Percentiles rank a stretch among this genome's conserved stretches.
These are phyloP conservation scores for Pseudonitzschia delicatissima DNA, from an alignment of 108 stramenopile genomes.

Conservation along the genomic window DNA sequence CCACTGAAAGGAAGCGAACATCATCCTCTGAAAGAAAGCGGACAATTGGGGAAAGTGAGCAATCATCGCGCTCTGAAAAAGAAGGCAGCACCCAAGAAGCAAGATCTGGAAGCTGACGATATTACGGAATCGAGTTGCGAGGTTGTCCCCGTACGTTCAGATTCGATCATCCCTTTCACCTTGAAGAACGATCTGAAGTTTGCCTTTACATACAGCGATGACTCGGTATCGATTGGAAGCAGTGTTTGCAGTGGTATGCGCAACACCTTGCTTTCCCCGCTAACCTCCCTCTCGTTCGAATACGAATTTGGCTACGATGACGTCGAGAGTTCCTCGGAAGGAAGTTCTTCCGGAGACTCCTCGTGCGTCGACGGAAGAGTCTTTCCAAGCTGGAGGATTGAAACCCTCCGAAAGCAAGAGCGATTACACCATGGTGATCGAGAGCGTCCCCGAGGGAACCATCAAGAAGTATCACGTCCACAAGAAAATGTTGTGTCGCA, in stretches of 20 bases:
- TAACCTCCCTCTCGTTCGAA: constrained; percentile 8
- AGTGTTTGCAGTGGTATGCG: constrained; percentile 26
- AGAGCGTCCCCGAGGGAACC: constrained; percentile 24
- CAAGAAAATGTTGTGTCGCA: constrained; percentile 32
- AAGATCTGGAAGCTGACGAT: too few relatives aligned
- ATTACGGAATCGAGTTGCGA: too few relatives aligned
- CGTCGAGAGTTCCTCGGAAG: background rate
- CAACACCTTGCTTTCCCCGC: constrained; percentile 22
- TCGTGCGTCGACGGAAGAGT: background rate
- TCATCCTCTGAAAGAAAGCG: too few relatives aligned
- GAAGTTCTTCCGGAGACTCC: background rate
- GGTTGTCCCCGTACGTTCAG: constrained; percentile 25
- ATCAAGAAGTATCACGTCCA: constrained; percentile 48
- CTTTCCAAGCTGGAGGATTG: constrained; percentile 25
- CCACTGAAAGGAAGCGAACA: too few relatives aligned
- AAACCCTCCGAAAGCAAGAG: constrained; percentile 28
- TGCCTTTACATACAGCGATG: constrained; percentile 23
- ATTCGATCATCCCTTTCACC: constrained; percentile 11
- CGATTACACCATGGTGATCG: constrained; percentile 42
- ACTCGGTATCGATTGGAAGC: constrained; percentile 17
- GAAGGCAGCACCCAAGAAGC: too few relatives aligned
- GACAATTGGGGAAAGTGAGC: too few relatives aligned
- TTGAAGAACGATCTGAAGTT: constrained; percentile 23
- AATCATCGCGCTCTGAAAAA: too few relatives aligned
- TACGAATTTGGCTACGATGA: background rate